A percentile compares a stretch with the other conserved stretches of the same genome.
Conservation (phyloP, 2,329 filamentous ascomycete species). For the Cladosporium oxysporum region DNA sequence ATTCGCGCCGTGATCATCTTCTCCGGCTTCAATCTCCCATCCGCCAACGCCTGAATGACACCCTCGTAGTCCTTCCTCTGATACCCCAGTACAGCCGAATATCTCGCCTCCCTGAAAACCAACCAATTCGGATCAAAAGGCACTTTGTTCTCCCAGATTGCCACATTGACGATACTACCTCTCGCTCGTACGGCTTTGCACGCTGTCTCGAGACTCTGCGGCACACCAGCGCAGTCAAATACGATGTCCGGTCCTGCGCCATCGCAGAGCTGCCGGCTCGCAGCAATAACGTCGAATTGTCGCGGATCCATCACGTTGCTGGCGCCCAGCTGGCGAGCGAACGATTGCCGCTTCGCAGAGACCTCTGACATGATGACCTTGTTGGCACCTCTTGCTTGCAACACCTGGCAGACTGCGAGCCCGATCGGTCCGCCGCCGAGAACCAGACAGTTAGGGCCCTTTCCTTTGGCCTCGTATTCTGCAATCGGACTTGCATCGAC, state of each 20-base stretch:
- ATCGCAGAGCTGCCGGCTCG: conserved; percentile 49
- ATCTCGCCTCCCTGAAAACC: conserved; percentile 56
- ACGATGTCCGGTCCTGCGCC: conserved; percentile 58
- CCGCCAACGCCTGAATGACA: conserved; percentile 49
- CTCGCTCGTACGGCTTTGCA: conserved; percentile 54
- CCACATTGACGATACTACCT: conserved; percentile 65
- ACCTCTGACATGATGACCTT: conserved; percentile 62
- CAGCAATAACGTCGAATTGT: conserved; percentile 51
- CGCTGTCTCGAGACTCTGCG: conserved; percentile 44
- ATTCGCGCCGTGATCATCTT: conserved; percentile 65
- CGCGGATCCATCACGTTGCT: conserved; percentile 56
- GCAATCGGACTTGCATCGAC: conserved; percentile 53
- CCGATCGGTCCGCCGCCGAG: conserved; percentile 65
- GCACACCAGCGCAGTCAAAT: conserved; percentile 64
- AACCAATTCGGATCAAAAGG: conserved; percentile 57
- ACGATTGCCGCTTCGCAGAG: conserved; percentile 51
- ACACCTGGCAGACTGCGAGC: conserved; percentile 59
- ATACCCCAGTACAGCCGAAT: conserved; percentile 53
- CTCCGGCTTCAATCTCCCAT: conserved; percentile 49
- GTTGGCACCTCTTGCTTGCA: conserved; percentile 55
- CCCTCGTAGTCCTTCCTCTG: conserved; percentile 57
- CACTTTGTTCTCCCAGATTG: conserved; percentile 61
- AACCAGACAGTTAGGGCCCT: conserved; percentile 49
- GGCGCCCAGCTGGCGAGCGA: conserved; percentile 58
- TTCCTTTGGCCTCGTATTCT: conserved; percentile 21